Evolutionary conservation across 2,329 filamentous ascomycete genomes (phyloP).

Genomic region (Stagonosporopsis rhizophila): DNA sequence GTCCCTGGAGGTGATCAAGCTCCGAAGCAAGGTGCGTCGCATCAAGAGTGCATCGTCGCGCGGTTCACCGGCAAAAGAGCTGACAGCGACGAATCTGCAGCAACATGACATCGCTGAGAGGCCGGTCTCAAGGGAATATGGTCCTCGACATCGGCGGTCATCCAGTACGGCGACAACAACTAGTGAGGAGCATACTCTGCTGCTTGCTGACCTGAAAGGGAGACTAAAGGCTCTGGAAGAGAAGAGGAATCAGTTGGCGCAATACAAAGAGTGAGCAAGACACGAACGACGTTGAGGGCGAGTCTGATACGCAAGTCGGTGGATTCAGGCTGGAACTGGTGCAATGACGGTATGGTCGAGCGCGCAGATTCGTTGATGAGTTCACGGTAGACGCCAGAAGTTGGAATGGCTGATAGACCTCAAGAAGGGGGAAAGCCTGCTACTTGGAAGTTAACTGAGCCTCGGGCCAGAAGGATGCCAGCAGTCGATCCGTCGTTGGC

Average conservation of each 20-base stretch:
- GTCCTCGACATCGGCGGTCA: background rate
- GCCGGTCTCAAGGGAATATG: background rate
- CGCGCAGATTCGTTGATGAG: too few relatives aligned
- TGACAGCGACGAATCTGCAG: background rate
- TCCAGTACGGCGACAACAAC: background rate
- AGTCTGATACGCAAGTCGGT: background rate
- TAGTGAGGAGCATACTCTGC: background rate
- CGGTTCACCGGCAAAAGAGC: background rate
- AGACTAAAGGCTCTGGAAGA: conserved; percentile 1
- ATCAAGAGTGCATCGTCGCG: background rate
- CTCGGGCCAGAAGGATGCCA: background rate
- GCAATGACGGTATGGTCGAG: too few relatives aligned
- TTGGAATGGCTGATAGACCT: too few relatives aligned
- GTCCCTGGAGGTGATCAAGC: background rate
- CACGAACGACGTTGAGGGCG: background rate
- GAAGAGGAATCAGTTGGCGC: background rate
- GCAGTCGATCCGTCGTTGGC: background rate
- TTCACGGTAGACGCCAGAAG: too few relatives aligned
- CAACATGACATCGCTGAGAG: background rate
- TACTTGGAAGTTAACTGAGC: background rate
- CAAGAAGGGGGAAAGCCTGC: background rate
- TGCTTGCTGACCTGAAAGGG: background rate
- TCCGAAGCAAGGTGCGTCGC: background rate
- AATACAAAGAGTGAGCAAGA: background rate
- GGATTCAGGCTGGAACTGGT: background rate